Base-by-base conservation (phyloP, 345 rosid species). In the Citrus reticulata region DNA sequence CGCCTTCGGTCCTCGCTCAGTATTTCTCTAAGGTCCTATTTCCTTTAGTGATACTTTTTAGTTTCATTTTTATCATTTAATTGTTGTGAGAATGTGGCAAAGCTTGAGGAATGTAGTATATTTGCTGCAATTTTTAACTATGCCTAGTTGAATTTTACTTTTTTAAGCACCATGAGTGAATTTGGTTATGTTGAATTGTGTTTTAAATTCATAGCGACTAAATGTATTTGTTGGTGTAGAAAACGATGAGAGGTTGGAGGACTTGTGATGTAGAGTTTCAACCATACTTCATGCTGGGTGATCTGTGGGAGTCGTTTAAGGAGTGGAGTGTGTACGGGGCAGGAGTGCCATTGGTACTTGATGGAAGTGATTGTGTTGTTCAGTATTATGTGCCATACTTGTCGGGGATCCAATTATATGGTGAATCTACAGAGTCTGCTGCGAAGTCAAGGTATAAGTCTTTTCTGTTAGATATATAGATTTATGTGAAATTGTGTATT, bases 311-410 rank as follows among this genome's bases (percentile, higher is more conserved):
- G 80, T 93, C 93, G 10, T 91, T 94, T 17, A 89, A 81, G 79
- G 97, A 94, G 68, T 93, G 98, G 97, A 94, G 98, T 65, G 97
- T 91, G 1, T 93, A 90, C 24, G 95, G 98, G 22, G 92, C 89
- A 0, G 98, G 97, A 58, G 93, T 91, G 65, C 98, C 98, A 7
- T 86, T 92, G 71, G 71, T 91, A 39, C 88, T 94, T 60, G 85
- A 91, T 70, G 96, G 90, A 34, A 76, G 77, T 0, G 90, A 94
- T 79, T 84, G 81, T 27, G 98, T 93, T 73, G 84, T 89, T 81
- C 98, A 94, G 87, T 94, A 94, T 68, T 94, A 94, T 80, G 94
- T 90, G 46, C 98, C 98, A 0, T 94, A 88, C 81, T 86, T 94
- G 77, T 94, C 98, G 25, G 98, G 94, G n/a, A 93, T 94, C 79